Conservation (phyloP, 768 basidiomycete species). For the Tephrocybe sp. region DNA sequence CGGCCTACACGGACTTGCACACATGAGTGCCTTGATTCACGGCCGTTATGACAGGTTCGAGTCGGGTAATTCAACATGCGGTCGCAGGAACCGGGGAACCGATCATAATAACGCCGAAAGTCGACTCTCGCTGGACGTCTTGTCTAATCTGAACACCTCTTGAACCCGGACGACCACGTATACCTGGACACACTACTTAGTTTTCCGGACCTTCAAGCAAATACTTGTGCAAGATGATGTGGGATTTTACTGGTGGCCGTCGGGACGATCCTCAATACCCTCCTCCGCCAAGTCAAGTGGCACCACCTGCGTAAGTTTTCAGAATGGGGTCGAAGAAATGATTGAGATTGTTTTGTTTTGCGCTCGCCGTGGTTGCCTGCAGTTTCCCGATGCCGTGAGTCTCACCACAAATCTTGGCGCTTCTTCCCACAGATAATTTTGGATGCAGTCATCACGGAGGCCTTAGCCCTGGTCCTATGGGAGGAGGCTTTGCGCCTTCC, state of each 20-base stretch:
- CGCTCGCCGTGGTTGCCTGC: not conserved
- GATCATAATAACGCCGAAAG: constrained; percentile 4
- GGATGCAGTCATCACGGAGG: constrained; percentile 8
- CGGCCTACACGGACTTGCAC: no score
- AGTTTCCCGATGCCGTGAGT: constrained; percentile 33
- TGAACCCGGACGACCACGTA: constrained; percentile 5
- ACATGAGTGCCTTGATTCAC: not conserved
- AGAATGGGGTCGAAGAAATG: not conserved
- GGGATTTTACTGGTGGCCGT: constrained; percentile 31
- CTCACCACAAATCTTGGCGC: not conserved
- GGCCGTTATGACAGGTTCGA: not conserved
- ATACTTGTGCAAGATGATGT: constrained; percentile 37
- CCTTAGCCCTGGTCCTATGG: constrained; percentile 1
- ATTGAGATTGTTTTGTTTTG: not conserved
- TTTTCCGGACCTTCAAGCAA: not conserved
- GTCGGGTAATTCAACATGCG: not conserved
- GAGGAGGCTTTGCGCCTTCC: constrained; percentile 11
- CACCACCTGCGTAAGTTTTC: constrained; percentile 28
- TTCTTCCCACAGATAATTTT: not conserved
- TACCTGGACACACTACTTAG: not conserved
- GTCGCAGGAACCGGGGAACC: not conserved
- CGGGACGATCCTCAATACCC: constrained; percentile 24
- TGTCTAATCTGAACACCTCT: not conserved
- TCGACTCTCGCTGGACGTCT: constrained; percentile 1
- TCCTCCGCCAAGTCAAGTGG: constrained; percentile 22